Evolutionary conservation across 352 stramenopile species (phyloP).

Genomic region (Globisporangium iwayamae): DNA sequence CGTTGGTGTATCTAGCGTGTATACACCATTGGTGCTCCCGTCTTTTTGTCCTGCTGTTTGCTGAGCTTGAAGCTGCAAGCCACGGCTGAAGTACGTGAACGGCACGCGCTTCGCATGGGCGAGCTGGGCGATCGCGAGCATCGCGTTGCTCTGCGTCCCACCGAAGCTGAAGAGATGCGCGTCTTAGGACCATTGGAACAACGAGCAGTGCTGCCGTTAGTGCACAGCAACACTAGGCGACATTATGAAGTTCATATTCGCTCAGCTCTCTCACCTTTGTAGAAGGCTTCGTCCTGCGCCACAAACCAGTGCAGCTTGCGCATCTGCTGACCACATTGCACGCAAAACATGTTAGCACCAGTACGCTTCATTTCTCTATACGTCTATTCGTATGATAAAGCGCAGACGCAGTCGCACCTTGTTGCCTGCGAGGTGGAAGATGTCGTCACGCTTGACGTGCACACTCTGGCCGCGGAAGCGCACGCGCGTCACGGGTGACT

Average conservation of each 20-base stretch:
- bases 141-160: slow-evolving; percentile 82
- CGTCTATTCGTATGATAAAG: no score
- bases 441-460: slow-evolving; percentile 83
- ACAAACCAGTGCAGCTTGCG: slow-evolving; percentile 83
- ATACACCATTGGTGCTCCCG: background rate
- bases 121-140: slow-evolving; percentile 80
- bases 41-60: background rate
- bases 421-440: slow-evolving; percentile 79
- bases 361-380: background rate
- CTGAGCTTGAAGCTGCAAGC: slow-evolving; percentile 18
- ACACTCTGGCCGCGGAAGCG: slow-evolving; percentile 62
- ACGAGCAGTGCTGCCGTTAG: background rate
- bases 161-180: slow-evolving; percentile 74
- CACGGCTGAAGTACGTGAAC: slow-evolving; percentile 85
- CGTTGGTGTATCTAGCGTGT: background rate
- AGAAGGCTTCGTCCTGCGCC: slow-evolving; percentile 61
- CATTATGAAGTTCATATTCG: background rate
- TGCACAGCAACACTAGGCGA: background rate
- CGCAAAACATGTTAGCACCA: background rate
- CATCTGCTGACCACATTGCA: slow-evolving; percentile 39
- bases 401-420: slow-evolving; percentile 37
- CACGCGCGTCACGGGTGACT: slow-evolving; percentile 60
- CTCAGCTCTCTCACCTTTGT: slow-evolving; percentile 22
- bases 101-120: slow-evolving; percentile 61
- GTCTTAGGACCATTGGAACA: slow-evolving; percentile 12